Evolutionary conservation across 306 rosid species (phyloP), one percentile per base, ranked within the genome.

Genomic region (Dalbergia cultrata): DNA sequence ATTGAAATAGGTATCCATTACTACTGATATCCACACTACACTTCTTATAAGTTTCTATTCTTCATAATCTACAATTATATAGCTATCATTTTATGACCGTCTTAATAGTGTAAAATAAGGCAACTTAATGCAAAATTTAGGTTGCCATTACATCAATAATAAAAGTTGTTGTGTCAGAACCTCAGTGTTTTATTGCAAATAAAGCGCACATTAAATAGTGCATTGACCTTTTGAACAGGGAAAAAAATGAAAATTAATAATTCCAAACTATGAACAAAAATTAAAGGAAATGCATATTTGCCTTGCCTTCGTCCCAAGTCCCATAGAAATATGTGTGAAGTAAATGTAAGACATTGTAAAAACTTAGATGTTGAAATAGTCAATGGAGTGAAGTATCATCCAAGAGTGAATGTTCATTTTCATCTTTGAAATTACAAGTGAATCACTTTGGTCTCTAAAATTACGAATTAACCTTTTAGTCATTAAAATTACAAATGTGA

Each of bases 281-380:
- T 7, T 21, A 47, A 67, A 68, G 61, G 66, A 70, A 41, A 59
- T 34, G 45, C 12, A n/a, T 62, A 17, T 60, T 11, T 47, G 26
- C 3, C 41, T 18, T 31, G 4, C 13, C 13, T 41, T 82, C 2
- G 11, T 41, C 72, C 72, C 14, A 44, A 33, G 78, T 62, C 66
- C 45, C 8, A 37, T 18, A 3, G 16, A 61, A 76, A 7, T 66
- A 64, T 7, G 35, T 5, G 33, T 41, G 50, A 56, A 77, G 44
- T 16, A 75, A 39, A 83, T 56, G 71, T 14, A 70, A 64, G 60
- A 56, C 41, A 75, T 14, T 12, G 5, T 31, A 39, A 54, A 76
- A 61, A 39, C 31, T 70, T 58, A 17, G 13, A 60, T 21, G 18
- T 49, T 62, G n/a, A 50, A 61, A 80, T 16, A 8, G 13, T 62